These are phyloP conservation scores for Phytomonas sp. DNA, from an alignment of 208 protist species.

Conservation along the genomic window DNA sequence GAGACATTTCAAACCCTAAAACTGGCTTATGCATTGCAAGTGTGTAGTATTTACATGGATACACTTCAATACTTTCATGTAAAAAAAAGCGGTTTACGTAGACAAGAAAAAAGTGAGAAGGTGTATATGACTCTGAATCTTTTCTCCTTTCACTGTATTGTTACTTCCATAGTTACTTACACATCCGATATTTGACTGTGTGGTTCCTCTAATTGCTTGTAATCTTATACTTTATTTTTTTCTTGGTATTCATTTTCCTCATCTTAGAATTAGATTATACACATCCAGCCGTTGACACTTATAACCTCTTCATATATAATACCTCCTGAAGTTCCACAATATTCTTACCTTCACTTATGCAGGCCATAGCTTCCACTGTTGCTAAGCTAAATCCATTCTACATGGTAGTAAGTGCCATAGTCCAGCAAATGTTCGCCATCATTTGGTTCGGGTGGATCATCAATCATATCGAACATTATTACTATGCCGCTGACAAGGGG, in stretches of 20 bases:
- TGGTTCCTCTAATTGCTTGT: neutral
- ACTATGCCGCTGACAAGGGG: constrained; percentile 82
- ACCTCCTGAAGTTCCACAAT: neutral
- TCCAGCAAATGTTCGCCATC: constrained; percentile 66
- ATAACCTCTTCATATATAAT: neutral
- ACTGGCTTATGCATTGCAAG: neutral
- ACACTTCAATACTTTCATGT: neutral
- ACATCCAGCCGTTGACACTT: neutral
- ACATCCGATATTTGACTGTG: neutral
- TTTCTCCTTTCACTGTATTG: neutral
- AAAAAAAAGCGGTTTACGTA: neutral
- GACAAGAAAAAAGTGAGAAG: neutral
- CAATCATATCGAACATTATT: constrained; percentile 59
- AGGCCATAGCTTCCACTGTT: constrained; percentile 15
- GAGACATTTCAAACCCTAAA: neutral
- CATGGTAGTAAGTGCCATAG: constrained; percentile 34
- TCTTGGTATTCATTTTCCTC: neutral
- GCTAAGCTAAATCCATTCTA: constrained; percentile 36
- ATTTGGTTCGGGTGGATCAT: constrained; percentile 77
- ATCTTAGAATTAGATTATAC: neutral
- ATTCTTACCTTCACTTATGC: constrained; percentile 12
- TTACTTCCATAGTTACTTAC: constrained; percentile 3
- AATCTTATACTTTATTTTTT: neutral
- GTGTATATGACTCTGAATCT: neutral
- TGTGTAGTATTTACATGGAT: neutral